phyloP scores from a whole-genome alignment of 2,329 filamentous ascomycete species.

The Fusarium musae region DNA sequence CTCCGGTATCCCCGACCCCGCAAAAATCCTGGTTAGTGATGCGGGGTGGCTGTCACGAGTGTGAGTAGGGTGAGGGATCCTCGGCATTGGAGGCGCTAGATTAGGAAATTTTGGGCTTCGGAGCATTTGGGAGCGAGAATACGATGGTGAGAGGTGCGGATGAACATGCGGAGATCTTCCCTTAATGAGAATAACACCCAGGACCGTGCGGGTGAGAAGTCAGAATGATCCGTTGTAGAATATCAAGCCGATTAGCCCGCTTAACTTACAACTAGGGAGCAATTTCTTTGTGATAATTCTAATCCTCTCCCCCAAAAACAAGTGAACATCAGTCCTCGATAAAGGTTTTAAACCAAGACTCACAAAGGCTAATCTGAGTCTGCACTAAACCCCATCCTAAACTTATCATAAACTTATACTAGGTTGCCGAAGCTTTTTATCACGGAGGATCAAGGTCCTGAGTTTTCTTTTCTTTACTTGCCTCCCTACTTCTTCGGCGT shows the following conservation, averaged over 20 bases:
- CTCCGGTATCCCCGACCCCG: slow-evolving; percentile 20
- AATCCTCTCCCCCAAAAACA: no score
- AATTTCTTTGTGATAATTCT: accelerated
- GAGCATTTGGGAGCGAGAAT: not conserved
- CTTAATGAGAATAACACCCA: accelerated
- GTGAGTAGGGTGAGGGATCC: not conserved
- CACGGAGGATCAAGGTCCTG: no score
- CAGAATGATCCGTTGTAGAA: accelerated
- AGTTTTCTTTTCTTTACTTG: no score
- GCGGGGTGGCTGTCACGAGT: slow-evolving; percentile 18
- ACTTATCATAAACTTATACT: no score
- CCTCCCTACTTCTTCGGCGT: not conserved
- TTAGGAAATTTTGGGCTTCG: not conserved
- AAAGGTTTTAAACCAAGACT: accelerated
- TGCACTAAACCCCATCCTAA: no score
- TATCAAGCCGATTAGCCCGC: slow-evolving; percentile 6
- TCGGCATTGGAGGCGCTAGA: not conserved
- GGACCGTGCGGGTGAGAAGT: accelerated
- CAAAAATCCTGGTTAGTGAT: not conserved
- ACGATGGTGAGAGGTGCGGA: not conserved
- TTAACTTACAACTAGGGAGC: not conserved
- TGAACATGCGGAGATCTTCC: not conserved
- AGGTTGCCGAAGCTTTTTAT: no score
- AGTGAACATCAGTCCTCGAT: no score
- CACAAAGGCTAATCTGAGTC: no score